phyloP scores from a whole-genome alignment of 2,329 filamentous ascomycete genomes.

The Fusarium pilosicola region DNA sequence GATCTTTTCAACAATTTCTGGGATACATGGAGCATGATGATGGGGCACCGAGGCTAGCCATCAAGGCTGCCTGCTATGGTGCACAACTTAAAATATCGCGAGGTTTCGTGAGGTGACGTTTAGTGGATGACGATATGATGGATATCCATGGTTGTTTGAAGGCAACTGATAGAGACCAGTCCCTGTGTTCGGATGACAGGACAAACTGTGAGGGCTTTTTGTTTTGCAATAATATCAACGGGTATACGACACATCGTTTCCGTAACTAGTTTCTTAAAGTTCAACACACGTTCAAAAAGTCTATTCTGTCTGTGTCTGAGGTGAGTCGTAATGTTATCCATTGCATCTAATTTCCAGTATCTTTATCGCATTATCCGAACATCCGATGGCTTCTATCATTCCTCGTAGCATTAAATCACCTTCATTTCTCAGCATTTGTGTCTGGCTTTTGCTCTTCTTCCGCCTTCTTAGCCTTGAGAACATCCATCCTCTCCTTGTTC shows the following conservation, averaged over 20 bases:
- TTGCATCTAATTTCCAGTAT: background rate
- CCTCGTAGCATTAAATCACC: background rate
- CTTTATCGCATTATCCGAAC: background rate
- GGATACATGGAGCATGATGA: conserved; percentile 28
- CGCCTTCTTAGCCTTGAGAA: conserved; percentile 50
- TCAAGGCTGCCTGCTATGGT: conserved; percentile 31
- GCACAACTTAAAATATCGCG: conserved; percentile 29
- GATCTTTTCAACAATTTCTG: conserved; percentile 36
- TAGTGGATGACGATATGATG: conserved; percentile 25
- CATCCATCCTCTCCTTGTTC: conserved; percentile 71
- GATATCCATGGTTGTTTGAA: conserved; percentile 27
- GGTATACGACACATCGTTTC: conserved; percentile 41
- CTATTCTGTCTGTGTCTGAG: background rate
- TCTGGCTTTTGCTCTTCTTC: conserved; percentile 20
- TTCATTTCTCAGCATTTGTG: background rate
- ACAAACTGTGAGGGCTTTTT: conserved; percentile 24
- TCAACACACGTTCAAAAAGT: conserved; percentile 23
- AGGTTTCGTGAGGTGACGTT: conserved; percentile 16
- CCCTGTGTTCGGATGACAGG: conserved; percentile 15
- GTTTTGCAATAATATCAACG: conserved; percentile 45
- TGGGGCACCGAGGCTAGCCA: conserved; percentile 24
- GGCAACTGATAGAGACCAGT: conserved; percentile 34
- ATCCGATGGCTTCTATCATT: background rate
- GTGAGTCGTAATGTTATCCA: background rate
- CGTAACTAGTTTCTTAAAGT: conserved; percentile 34